Percentiles rank a stretch among this genome's conserved stretches.
Conservation (phyloP, 495 filamentous ascomycete genomes). For the Penicillium canescens region DNA sequence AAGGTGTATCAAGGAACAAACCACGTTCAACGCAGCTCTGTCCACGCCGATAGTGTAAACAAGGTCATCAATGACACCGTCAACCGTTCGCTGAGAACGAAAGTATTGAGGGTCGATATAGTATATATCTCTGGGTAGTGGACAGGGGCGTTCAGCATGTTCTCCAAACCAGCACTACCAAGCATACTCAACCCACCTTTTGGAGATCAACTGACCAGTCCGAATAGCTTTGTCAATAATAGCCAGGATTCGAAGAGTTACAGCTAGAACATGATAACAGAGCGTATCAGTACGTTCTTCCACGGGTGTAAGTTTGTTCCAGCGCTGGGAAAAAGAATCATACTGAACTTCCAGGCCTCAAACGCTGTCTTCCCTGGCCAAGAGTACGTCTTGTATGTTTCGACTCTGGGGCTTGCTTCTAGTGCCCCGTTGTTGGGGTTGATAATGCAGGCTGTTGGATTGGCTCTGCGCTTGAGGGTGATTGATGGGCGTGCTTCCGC, state of each 20-base stretch:
- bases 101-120: conserved; percentile 85
- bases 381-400: conserved; percentile 30
- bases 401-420: conserved; percentile 17
- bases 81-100: conserved; percentile 69
- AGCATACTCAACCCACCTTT: conserved; percentile 55
- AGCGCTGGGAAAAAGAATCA: not conserved
- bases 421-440: conserved; percentile 31
- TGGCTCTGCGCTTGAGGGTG: conserved; percentile 30
- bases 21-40: conserved; percentile 38
- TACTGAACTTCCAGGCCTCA: conserved; percentile 71
- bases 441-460: conserved; percentile 22
- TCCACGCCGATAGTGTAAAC: conserved; percentile 64
- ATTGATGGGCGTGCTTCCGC: conserved; percentile 32
- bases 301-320: not conserved
- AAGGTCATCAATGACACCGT: conserved; percentile 79
- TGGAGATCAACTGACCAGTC: conserved; percentile 65
- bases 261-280: conserved; percentile 37
- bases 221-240: conserved; percentile 68
- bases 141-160: not conserved
- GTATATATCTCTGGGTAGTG: conserved; percentile 72
- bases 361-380: conserved; percentile 60
- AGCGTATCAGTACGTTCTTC: not conserved
- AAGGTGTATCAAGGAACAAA: conserved; percentile 2
- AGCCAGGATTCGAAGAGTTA: conserved; percentile 67
- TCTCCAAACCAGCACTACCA: not conserved